Base-by-base conservation (phyloP, 1,139 yeast species). In the Starmera stellimalicola region DNA sequence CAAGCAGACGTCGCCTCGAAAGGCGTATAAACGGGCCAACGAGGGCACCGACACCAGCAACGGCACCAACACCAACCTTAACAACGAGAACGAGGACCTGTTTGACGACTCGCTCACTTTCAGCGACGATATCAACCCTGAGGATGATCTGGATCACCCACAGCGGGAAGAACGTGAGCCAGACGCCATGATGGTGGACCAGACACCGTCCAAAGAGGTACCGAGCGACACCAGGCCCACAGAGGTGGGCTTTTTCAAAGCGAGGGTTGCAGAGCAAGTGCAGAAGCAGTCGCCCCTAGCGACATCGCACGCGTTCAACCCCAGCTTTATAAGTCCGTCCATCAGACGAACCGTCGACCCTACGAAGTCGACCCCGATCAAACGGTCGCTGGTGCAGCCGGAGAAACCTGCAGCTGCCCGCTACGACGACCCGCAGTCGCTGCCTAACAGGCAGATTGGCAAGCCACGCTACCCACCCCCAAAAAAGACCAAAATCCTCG, bases 21-120 rank as follows among this genome's bases (percentile, higher is more conserved):
- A 18, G 14, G 24, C 30, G 7, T 18, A 32, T 18, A 9, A 20
- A 15, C 17, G 33, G 5, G 8, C 17, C 11, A 10, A 25, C 15
- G 16, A 10, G 15, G 6, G 16, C 14, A 14, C 15, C 7, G 10
- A 29, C 45, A 31, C 6, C 32, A 1, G 5, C 22, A 2, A 18
- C 17, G 3, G 31, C 36, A 9, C 29, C 41, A 9, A 10, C 14
- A 2, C 15, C 25, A 14, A 14, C 23, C 29, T 31, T 7, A 34
- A 34, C 16, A 35, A 38, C 7, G 45, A 44, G 6, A 31, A 28
- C 5, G 48, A 60, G 16, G 69, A 67, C 26, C 65, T 69, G 37
- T 62, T 74, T 39, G 85, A 78, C 35, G 87, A 77, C 43, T 77
- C 84, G 3, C 69, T 77, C 41, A 59, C 70, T 37, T 77, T 77